Conservation (phyloP, 2,329 filamentous ascomycete species). For the Lasiodiplodia theobromae region DNA sequence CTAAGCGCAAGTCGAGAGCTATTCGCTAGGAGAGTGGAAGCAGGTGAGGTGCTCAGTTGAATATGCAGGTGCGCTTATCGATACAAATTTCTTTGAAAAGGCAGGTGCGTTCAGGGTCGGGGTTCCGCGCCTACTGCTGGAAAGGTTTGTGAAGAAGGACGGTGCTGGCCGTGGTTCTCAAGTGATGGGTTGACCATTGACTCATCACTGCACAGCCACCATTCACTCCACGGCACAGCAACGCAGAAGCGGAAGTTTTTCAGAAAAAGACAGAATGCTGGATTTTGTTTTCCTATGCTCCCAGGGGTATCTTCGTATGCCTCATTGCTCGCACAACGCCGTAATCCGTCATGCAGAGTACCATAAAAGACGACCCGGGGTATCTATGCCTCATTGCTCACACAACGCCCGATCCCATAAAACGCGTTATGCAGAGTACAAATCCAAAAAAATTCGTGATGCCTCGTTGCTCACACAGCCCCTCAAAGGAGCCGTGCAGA, state of each 20-base stretch:
- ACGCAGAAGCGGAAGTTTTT: neutral
- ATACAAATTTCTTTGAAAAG: neutral
- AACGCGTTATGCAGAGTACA: conserved; percentile 30
- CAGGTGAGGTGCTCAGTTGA: neutral
- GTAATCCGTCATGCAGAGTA: conserved; percentile 26
- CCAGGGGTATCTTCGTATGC: conserved; percentile 22
- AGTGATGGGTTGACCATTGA: neutral
- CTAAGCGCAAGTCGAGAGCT: neutral
- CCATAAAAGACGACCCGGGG: conserved; percentile 18
- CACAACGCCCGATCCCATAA: conserved; percentile 27
- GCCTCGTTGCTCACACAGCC: conserved; percentile 29
- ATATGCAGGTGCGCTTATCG: neutral
- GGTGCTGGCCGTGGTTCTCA: neutral
- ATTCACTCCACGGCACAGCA: neutral
- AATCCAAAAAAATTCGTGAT: conserved; percentile 19
- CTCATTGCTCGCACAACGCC: conserved; percentile 25
- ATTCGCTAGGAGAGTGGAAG: neutral
- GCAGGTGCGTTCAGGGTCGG: neutral
- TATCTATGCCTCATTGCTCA: conserved; percentile 30
- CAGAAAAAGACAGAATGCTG: neutral
- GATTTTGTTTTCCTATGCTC: conserved; percentile 8
- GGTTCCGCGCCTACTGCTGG: neutral
- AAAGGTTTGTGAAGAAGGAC: neutral
- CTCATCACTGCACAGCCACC: conserved; percentile 12
- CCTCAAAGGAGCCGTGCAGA: conserved; percentile 3